A percentile compares a stretch with the other conserved stretches of the same genome.
These are phyloP conservation scores for Aureococcus anophagefferens DNA, from an alignment of 108 stramenopile genomes.

Conservation along the genomic window DNA sequence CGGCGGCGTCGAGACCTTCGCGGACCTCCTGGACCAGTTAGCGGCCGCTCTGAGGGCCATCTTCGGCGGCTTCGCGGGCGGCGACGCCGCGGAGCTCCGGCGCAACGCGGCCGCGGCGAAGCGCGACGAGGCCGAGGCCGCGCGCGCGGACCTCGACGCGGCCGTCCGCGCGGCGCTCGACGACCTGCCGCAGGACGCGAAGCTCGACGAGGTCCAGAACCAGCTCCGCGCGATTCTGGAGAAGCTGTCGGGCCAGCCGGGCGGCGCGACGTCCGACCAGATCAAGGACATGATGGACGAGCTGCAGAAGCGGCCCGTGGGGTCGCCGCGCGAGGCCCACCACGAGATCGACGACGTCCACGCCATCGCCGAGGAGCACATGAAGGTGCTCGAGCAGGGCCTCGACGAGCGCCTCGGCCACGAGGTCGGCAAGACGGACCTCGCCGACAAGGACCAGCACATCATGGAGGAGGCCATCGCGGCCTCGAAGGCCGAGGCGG, in stretches of 20 bases:
- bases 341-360: background rate
- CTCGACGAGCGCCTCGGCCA: background rate
- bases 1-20: conserved; percentile 2
- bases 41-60: background rate
- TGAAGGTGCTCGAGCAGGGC: background rate
- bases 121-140: background rate
- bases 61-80: background rate
- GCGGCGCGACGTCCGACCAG: too few species aligned
- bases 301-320: too few species aligned
- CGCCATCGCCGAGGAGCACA: background rate
- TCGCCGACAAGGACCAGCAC: background rate
- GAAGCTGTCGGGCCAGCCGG: background rate
- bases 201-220: background rate
- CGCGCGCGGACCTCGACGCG: too few species aligned
- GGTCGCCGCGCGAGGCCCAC: background rate
- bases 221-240: conserved; percentile 2
- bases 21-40: background rate
- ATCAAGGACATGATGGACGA: too few species aligned
- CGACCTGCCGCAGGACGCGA: background rate
- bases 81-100: background rate
- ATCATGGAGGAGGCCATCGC: background rate
- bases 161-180: background rate
- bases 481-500: background rate
- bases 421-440: background rate
- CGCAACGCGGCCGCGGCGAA: too few species aligned